phyloP scores from a whole-genome alignment of 495 filamentous ascomycete species.

The Podospora pseudopauciseta region DNA sequence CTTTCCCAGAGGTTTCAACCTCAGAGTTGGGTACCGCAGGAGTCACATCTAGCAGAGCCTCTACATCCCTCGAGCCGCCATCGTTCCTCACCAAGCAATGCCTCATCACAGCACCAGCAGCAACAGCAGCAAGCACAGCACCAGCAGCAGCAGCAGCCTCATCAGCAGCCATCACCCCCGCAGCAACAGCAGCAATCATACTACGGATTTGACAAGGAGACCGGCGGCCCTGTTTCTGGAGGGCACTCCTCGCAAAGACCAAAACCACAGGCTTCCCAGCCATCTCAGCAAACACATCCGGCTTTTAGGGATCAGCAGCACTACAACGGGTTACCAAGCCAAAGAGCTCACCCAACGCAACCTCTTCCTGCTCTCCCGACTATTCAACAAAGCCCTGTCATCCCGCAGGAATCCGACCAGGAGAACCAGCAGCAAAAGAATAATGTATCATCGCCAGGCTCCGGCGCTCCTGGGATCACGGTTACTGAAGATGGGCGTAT shows the following conservation, averaged over 20 bases:
- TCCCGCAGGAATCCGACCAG: conserved; percentile 6
- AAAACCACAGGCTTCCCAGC: conserved; percentile 11
- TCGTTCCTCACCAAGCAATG: conserved; percentile 35
- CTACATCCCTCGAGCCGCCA: conserved; percentile 39
- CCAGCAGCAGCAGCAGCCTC: neutral
- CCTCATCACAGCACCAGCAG: conserved; percentile 27
- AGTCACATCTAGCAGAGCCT: conserved; percentile 44
- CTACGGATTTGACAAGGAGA: conserved; percentile 46
- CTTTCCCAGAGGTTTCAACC: conserved; percentile 28
- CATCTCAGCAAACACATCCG: conserved; percentile 13
- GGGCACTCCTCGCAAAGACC: conserved; percentile 17
- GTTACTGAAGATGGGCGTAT: conserved; percentile 26
- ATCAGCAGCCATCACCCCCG: neutral
- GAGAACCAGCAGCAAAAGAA: conserved; percentile 37
- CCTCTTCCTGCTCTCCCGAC: conserved; percentile 9
- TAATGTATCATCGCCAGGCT: conserved; percentile 12
- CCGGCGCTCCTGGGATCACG: conserved; percentile 14
- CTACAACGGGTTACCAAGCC: conserved; percentile 2
- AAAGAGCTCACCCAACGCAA: conserved; percentile 22
- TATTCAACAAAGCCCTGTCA: conserved; percentile 18
- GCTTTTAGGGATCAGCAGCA: conserved; percentile 12
- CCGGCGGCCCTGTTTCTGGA: conserved; percentile 24
- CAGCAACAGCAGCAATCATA: conserved; percentile 21
- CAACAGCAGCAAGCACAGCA: neutral
- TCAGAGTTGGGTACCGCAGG: conserved; percentile 42